phyloP scores from a whole-genome alignment of 176 grass and related monocot genomes.

The Hsuehochloa calcarea region DNA sequence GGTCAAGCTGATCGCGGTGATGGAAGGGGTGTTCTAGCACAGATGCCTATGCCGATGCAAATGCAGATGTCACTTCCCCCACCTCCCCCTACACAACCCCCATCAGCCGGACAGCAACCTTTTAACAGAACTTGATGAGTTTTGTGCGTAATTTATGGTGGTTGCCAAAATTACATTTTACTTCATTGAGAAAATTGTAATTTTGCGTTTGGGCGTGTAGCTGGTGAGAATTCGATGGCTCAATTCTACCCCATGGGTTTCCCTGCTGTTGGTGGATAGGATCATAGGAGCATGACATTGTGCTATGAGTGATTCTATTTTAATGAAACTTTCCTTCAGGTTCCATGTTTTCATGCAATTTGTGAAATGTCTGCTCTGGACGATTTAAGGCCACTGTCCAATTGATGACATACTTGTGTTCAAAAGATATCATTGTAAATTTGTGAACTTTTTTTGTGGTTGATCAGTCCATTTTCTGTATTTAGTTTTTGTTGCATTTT shows the following conservation, averaged over 20 bases:
- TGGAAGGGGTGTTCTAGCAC: slow-evolving; percentile 54
- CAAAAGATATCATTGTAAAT: background rate
- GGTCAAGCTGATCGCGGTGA: slow-evolving; percentile 52
- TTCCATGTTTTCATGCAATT: background rate
- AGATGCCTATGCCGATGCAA: slow-evolving; percentile 57
- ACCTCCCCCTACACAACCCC: slow-evolving; percentile 49
- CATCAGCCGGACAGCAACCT: slow-evolving; percentile 51
- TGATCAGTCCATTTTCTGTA: background rate
- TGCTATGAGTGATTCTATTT: slow-evolving; percentile 14
- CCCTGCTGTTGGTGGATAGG: background rate
- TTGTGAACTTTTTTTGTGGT: background rate
- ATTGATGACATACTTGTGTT: background rate
- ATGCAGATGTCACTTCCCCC: slow-evolving; percentile 63
- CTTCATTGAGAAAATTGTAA: slow-evolving; percentile 8
- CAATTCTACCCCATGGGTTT: background rate
- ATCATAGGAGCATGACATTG: slow-evolving; percentile 15
- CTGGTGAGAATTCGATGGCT: slow-evolving; percentile 1
- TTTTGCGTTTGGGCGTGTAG: slow-evolving; percentile 15
- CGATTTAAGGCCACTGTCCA: background rate
- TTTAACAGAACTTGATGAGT: slow-evolving; percentile 52
- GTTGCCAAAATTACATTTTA: slow-evolving; percentile 26
- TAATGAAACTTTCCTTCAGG: background rate
- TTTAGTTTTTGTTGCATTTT: background rate
- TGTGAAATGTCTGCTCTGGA: background rate
- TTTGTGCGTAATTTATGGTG: slow-evolving; percentile 23